Conservation (phyloP, 2,329 filamentous ascomycete genomes). For the Pseudocercospora eumusae region DNA sequence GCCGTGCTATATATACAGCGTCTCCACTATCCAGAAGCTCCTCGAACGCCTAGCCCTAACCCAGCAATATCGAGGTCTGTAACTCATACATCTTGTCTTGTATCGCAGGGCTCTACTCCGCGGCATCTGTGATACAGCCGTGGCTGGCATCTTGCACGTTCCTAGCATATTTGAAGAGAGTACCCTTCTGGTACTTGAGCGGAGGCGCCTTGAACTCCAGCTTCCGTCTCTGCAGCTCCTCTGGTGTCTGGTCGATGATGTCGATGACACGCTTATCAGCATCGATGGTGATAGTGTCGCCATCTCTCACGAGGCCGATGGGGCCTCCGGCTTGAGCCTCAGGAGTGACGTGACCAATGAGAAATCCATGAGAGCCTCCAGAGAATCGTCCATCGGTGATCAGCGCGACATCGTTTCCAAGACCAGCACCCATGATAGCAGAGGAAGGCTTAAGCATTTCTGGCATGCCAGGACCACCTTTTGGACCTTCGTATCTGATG, state of each 20-base stretch:
- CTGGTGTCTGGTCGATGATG: slow-evolving; percentile 62
- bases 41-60: not conserved
- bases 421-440: slow-evolving; percentile 72
- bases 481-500: slow-evolving; percentile 73
- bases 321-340: slow-evolving; percentile 85
- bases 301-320: slow-evolving; percentile 78
- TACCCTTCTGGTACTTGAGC: slow-evolving; percentile 61
- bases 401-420: slow-evolving; percentile 72
- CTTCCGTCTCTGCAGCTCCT: slow-evolving; percentile 58
- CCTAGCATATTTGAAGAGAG: slow-evolving; percentile 60
- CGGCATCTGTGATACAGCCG: slow-evolving; percentile 59
- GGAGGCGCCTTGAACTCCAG: slow-evolving; percentile 56
- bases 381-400: slow-evolving; percentile 76
- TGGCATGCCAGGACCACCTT: slow-evolving; percentile 72
- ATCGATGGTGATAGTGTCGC: slow-evolving; percentile 79
- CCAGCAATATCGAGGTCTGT: not conserved
- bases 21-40: not conserved
- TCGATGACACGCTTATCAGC: slow-evolving; percentile 70
- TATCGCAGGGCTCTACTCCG: not conserved
- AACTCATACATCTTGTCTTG: not conserved
- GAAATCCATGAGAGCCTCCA: slow-evolving; percentile 80
- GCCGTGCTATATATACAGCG: slow-evolving; percentile 7
- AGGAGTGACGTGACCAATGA: slow-evolving; percentile 84
- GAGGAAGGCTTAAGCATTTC: slow-evolving; percentile 74
- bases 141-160: slow-evolving; percentile 60